Percentiles rank a stretch among this genome's conserved stretches.
Evolutionary conservation across 768 basidiomycete genomes (phyloP).

Genomic region (Amanita molliuscula): DNA sequence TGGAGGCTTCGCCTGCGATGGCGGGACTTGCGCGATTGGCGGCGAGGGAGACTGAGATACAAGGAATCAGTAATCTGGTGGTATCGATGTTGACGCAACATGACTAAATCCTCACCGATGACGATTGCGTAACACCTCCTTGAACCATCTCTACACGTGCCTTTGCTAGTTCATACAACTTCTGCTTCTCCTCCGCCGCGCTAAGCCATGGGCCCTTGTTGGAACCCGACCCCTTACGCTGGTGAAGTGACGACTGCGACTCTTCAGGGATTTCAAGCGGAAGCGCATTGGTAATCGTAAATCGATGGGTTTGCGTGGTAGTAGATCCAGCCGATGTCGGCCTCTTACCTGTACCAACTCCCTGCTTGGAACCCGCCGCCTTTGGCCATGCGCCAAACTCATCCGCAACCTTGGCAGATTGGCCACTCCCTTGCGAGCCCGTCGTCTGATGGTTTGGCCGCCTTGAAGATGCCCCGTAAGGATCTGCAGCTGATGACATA

Average conservation of each 20-base stretch:
- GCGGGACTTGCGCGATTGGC: conserved; percentile 12
- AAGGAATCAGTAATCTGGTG: conserved; percentile 10
- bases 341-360: conserved; percentile 10
- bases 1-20: conserved; percentile 10
- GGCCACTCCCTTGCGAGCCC: not conserved
- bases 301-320: conserved; percentile 18
- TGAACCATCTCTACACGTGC: conserved; percentile 49
- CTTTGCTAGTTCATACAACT: conserved; percentile 54
- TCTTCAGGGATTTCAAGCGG: conserved; percentile 20
- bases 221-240: conserved; percentile 5
- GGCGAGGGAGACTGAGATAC: conserved; percentile 7
- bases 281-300: conserved; percentile 31
- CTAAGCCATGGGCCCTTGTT: conserved; percentile 32
- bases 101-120: conserved; percentile 21
- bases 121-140: conserved; percentile 21
- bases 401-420: conserved; percentile 5
- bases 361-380: conserved; percentile 5
- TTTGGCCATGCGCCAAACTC: conserved; percentile 12
- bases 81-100: not conserved
- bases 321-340: conserved; percentile 17
- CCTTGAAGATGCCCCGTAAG: conserved; percentile 2
- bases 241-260: conserved; percentile 9
- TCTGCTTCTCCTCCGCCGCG: conserved; percentile 56
- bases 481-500: not conserved
- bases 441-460: conserved; percentile 5